Base-by-base conservation (phyloP, 495 filamentous ascomycete species). In the Aspergillus carlsbadensis region DNA sequence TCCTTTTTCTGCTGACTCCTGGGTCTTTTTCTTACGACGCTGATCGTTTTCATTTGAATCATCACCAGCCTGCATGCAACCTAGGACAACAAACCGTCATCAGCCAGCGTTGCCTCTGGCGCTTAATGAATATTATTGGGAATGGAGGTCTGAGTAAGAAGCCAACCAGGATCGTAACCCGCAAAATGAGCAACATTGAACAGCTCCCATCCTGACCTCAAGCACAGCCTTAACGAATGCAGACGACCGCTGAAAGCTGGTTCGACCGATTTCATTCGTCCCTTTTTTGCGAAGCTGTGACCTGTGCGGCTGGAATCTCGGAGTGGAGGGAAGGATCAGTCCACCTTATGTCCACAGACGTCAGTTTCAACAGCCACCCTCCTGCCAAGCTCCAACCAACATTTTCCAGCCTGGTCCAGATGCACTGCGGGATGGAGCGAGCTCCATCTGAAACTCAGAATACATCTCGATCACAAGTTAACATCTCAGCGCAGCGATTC, bases 221-320 rank as follows among this genome's bases (percentile, higher is more conserved):
- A 46, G 41, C 52, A 49, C 36, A 49, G 44, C 45, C 44, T 36
- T 31, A 24, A 18, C 21, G 17, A 36, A 17, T 41, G 53, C 43
- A 33, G 39, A 44, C 43, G 24, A 22, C 44, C 43, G 13, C 35
- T 17, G 18, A 56, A 31, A 48, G 33, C 40, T 48, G 53, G 53
- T 29, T 21, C 1, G n/a, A 11, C 15, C 11, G 24, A 22, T 56
- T 21, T 56, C 22, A 56, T 56, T 56, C 35, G 53, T 22, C n/a
- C 13, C 53, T 39, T 24, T n/a, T n/a, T 48, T 35, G 14, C 7
- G 11, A 18, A 33, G 37, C 37, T 52, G 35, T 45, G 36, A 56
- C 22, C 43, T 56, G 43, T 41, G 21, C 36, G 34, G 44, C 20
- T 56, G 34, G 44, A 54, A 54, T 31, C 34, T 43, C 21, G 34